phyloP scores from a whole-genome alignment of 768 basidiomycete species.

The Paxillus involutus region DNA sequence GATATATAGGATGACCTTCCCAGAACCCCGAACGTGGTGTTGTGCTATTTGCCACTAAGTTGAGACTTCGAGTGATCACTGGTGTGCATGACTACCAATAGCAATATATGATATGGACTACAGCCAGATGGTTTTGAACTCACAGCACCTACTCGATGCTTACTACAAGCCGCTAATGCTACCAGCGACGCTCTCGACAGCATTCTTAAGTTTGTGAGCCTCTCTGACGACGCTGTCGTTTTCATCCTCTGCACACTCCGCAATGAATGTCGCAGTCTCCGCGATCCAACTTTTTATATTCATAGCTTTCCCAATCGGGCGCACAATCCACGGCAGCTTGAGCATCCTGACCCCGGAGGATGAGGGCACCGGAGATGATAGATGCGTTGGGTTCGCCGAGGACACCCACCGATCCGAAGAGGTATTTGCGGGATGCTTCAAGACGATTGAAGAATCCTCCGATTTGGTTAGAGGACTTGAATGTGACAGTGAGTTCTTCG shows the following conservation, averaged over 20 bases:
- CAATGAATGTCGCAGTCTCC: constrained; percentile 74
- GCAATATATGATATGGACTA: too few relatives aligned
- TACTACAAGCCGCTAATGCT: constrained; percentile 39
- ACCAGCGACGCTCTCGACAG: constrained; percentile 72
- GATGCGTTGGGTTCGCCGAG: constrained; percentile 79
- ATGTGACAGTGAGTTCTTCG: constrained; percentile 84
- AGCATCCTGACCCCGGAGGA: constrained; percentile 78
- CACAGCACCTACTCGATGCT: not conserved
- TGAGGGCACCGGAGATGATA: constrained; percentile 77
- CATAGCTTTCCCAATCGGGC: constrained; percentile 91
- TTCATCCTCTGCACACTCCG: constrained; percentile 74
- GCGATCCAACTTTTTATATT: constrained; percentile 78
- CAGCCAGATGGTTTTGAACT: too few relatives aligned
- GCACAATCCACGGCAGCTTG: constrained; percentile 73
- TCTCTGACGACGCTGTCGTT: constrained; percentile 70
- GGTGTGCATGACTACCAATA: too few relatives aligned
- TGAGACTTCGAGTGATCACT: too few relatives aligned
- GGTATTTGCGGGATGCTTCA: constrained; percentile 95
- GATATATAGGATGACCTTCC: too few relatives aligned
- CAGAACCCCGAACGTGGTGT: too few relatives aligned
- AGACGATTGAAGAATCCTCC: constrained; percentile 97
- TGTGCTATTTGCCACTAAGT: too few relatives aligned
- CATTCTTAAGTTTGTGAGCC: constrained; percentile 65
- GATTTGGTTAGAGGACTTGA: constrained; percentile 95
- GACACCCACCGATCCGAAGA: constrained; percentile 92